These are phyloP conservation scores for Ogataea minuta DNA, from an alignment of 805 yeast genomes.

Conservation along the genomic window DNA sequence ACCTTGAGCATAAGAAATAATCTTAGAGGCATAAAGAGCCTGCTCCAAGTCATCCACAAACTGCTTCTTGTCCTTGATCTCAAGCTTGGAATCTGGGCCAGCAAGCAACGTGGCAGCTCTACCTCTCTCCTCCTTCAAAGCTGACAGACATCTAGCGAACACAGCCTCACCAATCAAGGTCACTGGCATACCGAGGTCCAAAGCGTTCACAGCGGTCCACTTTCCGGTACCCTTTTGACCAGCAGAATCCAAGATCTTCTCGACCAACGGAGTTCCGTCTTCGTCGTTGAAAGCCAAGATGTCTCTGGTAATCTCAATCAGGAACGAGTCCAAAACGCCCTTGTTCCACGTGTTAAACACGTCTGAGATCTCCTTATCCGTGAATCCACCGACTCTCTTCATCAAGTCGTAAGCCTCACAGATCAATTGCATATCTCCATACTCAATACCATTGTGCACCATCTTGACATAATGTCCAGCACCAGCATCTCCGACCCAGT, in stretches of 20 bases:
- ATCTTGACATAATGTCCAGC: conserved; percentile 98
- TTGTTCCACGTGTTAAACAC: conserved; percentile 93
- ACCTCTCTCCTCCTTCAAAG: conserved; percentile 87
- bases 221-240: conserved; percentile 99
- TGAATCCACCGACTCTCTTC: conserved; percentile 90
- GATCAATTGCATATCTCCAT: conserved; percentile 99
- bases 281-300: conserved; percentile 84
- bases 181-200: conserved; percentile 97
- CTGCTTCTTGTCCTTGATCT: conserved; percentile 70
- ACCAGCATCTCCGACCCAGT: conserved; percentile 99
- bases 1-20: conserved; percentile 98
- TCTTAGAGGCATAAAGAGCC: conserved; percentile 97
- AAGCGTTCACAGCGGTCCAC: conserved; percentile 98
- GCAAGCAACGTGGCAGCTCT: conserved; percentile 74
- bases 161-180: conserved; percentile 99
- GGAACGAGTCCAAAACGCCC: conserved; percentile 96
- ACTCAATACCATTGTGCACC: conserved; percentile 99
- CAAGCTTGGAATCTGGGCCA: conserved; percentile 72
- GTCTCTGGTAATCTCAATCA: conserved; percentile 95
- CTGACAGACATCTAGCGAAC: conserved; percentile 92
- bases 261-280: conserved; percentile 91
- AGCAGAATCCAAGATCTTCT: conserved; percentile 94
- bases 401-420: conserved; percentile 96
- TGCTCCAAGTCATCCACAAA: conserved; percentile 94
- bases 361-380: conserved; percentile 88